These are phyloP conservation scores for Pichia gijzeniarum DNA, from an alignment of 805 yeast species.

Conservation along the genomic window DNA sequence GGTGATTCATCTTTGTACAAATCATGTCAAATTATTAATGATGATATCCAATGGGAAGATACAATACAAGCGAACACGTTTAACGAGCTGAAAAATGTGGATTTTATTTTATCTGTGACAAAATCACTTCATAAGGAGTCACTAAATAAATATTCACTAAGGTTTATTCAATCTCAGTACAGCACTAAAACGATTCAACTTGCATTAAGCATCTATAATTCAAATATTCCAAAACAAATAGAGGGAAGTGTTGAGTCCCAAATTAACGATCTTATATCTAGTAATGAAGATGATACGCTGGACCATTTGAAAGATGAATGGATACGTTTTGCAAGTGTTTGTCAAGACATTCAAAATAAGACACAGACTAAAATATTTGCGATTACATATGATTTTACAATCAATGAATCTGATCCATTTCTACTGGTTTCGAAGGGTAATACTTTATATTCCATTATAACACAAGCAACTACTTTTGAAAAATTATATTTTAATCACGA, in stretches of 20 bases:
- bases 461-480: constrained; percentile 31
- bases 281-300: not conserved
- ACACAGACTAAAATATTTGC: constrained; percentile 46
- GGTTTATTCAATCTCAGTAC: constrained; percentile 43
- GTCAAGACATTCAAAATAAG: constrained; percentile 57
- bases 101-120: constrained; percentile 13
- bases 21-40: constrained; percentile 14
- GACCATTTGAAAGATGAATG: constrained; percentile 16
- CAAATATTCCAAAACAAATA: constrained; percentile 6
- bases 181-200: constrained; percentile 38
- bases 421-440: constrained; percentile 32
- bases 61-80: constrained; percentile 7
- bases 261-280: constrained; percentile 4
- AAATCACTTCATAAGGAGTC: constrained; percentile 8
- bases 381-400: constrained; percentile 30
- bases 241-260: not conserved
- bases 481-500: constrained; percentile 25
- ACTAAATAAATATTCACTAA: constrained; percentile 34
- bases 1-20: constrained; percentile 20
- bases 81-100: constrained; percentile 8
- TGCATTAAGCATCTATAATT: constrained; percentile 14
- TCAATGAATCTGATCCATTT: constrained; percentile 17
- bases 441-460: constrained; percentile 29
- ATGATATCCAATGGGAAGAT: constrained; percentile 15
- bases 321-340: constrained; percentile 57